Base-by-base conservation (phyloP, 2,329 filamentous ascomycete genomes). In the Karstenula rhodostoma region DNA sequence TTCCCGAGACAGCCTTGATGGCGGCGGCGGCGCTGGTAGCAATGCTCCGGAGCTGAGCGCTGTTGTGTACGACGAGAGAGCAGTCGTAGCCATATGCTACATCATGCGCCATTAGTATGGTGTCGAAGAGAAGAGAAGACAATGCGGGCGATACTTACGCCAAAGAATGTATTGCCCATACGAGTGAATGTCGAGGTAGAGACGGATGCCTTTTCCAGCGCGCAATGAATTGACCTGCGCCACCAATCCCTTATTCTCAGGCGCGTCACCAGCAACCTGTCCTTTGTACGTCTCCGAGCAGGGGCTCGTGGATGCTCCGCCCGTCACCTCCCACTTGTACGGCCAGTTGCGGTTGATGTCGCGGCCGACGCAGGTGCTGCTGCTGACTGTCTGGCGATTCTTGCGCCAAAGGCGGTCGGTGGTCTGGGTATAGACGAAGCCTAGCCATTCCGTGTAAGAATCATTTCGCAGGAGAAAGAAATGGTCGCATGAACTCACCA, bases 121-220 rank as follows among this genome's bases (percentile, higher is more conserved):
- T 44, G 8, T 19, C 1, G 42, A 44, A 44, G 42, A 4, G 42
- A 2, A 22, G 23, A 15, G 6, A 13, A 32, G 29, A 32, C 12
- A 9, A 32, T 32, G 29, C 29, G 29, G 29, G 29, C 29, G 8
- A 10, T 10, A 58, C 68, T 64, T 65, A 71, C 65, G 67, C 68
- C 68, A 70, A 8, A 73, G 66, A 13, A 73, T 70, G 56, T 71
- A 69, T 52, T 71, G 67, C 32, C 64, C 65, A 72, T 87, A 90
- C 0, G 85, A 83, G 76, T 90, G 88, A 70, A 85, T 85, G 75
- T 90, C 88, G 40, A 90, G 84, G 70, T 85, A 90, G 1, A 89
- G 80, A 62, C 85, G 82, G 50, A 90, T 79, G 2, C 85, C 84
- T 48, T 82, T 78, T 1, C 71, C 69, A 5, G 71, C 71, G 7